Evolutionary conservation across 2,329 filamentous ascomycete species (phyloP).

Genomic region (Fusarium sp.): DNA sequence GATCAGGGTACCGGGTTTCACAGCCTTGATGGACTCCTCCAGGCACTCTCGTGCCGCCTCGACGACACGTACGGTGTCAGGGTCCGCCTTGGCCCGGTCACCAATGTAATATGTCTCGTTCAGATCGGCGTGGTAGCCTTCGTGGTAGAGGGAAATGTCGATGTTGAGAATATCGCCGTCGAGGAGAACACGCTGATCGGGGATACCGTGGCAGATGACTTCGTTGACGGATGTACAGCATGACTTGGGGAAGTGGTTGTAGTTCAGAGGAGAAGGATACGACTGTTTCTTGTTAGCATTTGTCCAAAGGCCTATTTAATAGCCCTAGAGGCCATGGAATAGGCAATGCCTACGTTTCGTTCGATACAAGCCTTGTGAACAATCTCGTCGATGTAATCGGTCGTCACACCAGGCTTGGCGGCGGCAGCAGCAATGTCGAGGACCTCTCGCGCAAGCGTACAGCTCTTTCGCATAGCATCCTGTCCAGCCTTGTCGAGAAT

Average conservation of each 20-base stretch:
- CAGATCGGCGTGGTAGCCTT: constrained; percentile 93
- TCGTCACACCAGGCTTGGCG: constrained; percentile 90
- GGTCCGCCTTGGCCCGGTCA: constrained; percentile 83
- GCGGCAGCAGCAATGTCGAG: constrained; percentile 90
- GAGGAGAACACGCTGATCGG: constrained; percentile 85
- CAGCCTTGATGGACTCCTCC: constrained; percentile 88
- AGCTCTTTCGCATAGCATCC: constrained; percentile 93
- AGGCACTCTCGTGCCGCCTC: constrained; percentile 91
- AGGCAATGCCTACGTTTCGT: constrained; percentile 75
- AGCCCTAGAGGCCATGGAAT: neutral
- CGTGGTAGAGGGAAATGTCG: constrained; percentile 93
- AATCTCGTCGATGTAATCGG: constrained; percentile 93
- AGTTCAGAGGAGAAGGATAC: constrained; percentile 95
- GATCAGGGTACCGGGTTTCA: constrained; percentile 94
- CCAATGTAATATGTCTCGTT: constrained; percentile 99
- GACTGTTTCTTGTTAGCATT: constrained; percentile 65
- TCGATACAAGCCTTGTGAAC: constrained; percentile 96
- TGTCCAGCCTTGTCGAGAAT: constrained; percentile 83
- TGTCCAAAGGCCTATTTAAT: neutral
- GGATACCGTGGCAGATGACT: constrained; percentile 98
- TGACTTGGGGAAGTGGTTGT: constrained; percentile 96
- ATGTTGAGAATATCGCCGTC: constrained; percentile 98
- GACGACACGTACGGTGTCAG: constrained; percentile 89
- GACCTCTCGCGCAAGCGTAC: constrained; percentile 87
- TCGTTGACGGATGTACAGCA: constrained; percentile 97